These are phyloP conservation scores for Berberis thunbergii DNA, from an alignment of 164 flowering plant species.

Conservation along the genomic window DNA sequence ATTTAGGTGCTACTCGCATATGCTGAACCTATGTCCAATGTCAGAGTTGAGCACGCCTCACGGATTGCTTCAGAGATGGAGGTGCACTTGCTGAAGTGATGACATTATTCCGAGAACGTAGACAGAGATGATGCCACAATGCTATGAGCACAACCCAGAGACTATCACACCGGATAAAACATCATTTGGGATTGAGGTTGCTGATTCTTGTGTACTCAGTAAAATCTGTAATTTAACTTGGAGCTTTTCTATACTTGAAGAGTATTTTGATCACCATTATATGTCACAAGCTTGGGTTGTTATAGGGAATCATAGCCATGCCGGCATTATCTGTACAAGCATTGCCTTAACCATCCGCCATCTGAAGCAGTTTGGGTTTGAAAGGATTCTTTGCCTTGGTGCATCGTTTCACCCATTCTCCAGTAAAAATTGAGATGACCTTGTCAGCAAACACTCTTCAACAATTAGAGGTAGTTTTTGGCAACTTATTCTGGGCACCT, in stretches of 20 bases:
- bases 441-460: conserved; percentile 83
- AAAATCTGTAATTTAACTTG: no score
- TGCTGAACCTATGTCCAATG: conserved; percentile 83
- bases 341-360: conserved; percentile 66
- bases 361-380: conserved; percentile 82
- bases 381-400: conserved; percentile 55
- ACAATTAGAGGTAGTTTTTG: conserved; percentile 63
- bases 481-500: neutral
- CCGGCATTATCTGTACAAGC: conserved; percentile 81
- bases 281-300: conserved; percentile 1
- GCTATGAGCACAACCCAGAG: conserved; percentile 15
- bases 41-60: conserved; percentile 69
- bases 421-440: conserved; percentile 59
- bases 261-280: neutral
- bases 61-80: conserved; percentile 56
- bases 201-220: neutral
- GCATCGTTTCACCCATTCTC: conserved; percentile 70
- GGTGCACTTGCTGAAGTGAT: conserved; percentile 81
- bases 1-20: conserved; percentile 61
- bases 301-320: conserved; percentile 69
- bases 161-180: conserved; percentile 11
- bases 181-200: conserved; percentile 41
- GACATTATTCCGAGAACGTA: conserved; percentile 47
- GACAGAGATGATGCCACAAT: conserved; percentile 15
- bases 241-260: neutral